Evolutionary conservation across 2,329 filamentous ascomycete genomes (phyloP).

Genomic region (Xylaria sp.): DNA sequence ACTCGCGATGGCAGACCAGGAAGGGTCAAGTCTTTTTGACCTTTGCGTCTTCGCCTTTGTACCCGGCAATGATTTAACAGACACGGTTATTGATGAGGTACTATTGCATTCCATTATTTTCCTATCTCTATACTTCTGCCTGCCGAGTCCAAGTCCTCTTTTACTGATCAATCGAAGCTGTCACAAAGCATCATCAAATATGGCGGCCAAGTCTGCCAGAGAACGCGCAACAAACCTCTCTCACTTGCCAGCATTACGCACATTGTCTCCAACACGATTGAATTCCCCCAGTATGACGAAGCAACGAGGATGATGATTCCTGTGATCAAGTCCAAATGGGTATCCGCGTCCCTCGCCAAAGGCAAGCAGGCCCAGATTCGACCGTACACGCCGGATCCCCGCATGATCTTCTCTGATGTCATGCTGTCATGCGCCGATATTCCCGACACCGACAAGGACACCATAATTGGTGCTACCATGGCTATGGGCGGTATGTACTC

Average conservation of each 20-base stretch:
- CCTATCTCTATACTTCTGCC: neutral
- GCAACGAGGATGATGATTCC: constrained; percentile 82
- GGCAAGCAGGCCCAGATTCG: constrained; percentile 80
- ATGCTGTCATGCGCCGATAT: constrained; percentile 85
- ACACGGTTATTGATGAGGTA: constrained; percentile 46
- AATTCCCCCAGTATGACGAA: constrained; percentile 87
- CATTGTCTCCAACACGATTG: constrained; percentile 77
- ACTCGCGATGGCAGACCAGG: constrained; percentile 46
- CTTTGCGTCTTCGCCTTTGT: constrained; percentile 48
- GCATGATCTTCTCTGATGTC: constrained; percentile 88
- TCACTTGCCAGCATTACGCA: constrained; percentile 63
- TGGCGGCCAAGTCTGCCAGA: constrained; percentile 62
- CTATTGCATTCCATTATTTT: neutral
- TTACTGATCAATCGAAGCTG: constrained; percentile 51
- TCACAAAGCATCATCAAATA: constrained; percentile 58
- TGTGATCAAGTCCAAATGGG: constrained; percentile 85
- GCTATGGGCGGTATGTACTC: constrained; percentile 89
- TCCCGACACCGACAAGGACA: constrained; percentile 87
- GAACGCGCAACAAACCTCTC: constrained; percentile 60
- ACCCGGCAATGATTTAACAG: constrained; percentile 42
- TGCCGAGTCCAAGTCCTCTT: neutral
- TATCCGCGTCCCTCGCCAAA: constrained; percentile 75
- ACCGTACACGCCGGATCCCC: constrained; percentile 89
- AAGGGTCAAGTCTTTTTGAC: constrained; percentile 43
- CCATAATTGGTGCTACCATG: constrained; percentile 88